Percentiles rank a stretch among this genome's conserved stretches.
phyloP scores from a whole-genome alignment of 2,329 filamentous ascomycete species.

The Monilinia fructigena region DNA sequence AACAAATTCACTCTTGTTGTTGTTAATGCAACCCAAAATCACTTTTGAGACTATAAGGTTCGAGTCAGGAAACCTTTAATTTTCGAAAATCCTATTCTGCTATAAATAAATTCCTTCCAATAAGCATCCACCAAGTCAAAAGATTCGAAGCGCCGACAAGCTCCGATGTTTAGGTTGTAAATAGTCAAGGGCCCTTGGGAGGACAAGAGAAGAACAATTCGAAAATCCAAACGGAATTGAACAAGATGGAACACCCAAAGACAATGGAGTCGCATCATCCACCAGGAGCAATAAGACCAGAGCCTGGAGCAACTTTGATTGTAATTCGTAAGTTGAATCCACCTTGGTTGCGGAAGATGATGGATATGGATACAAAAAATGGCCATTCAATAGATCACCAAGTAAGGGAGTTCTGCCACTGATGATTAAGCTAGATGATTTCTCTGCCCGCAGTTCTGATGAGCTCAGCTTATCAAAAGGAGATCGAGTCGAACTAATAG shows the following conservation, averaged over 20 bases:
- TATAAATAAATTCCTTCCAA: neutral
- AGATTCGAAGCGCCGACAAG: neutral
- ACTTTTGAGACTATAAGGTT: slow-evolving; percentile 2
- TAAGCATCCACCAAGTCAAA: slow-evolving; percentile 2
- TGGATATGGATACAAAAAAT: slow-evolving; percentile 12
- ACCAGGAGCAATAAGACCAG: slow-evolving; percentile 46
- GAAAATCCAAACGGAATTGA: slow-evolving; percentile 25
- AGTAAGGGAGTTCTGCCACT: slow-evolving; percentile 8
- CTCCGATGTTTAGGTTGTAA: slow-evolving; percentile 17
- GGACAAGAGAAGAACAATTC: slow-evolving; percentile 1
- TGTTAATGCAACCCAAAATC: slow-evolving; percentile 15
- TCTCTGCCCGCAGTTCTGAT: slow-evolving; percentile 85
- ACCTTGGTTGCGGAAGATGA: neutral
- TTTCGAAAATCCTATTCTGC: neutral
- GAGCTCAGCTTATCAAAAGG: slow-evolving; percentile 86
- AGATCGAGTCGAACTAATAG: slow-evolving; percentile 78
- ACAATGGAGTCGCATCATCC: slow-evolving; percentile 43
- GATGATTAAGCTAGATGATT: slow-evolving; percentile 66
- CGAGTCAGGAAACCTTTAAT: neutral
- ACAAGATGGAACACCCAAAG: slow-evolving; percentile 45
- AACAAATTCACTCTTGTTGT: slow-evolving; percentile 21
- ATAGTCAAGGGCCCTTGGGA: slow-evolving; percentile 1
- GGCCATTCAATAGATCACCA: neutral
- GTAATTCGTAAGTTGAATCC: slow-evolving; percentile 69
- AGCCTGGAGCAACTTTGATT: slow-evolving; percentile 64